Evolutionary conservation across 2,329 filamentous ascomycete genomes (phyloP).

Genomic region (Aspergillus sergii): DNA sequence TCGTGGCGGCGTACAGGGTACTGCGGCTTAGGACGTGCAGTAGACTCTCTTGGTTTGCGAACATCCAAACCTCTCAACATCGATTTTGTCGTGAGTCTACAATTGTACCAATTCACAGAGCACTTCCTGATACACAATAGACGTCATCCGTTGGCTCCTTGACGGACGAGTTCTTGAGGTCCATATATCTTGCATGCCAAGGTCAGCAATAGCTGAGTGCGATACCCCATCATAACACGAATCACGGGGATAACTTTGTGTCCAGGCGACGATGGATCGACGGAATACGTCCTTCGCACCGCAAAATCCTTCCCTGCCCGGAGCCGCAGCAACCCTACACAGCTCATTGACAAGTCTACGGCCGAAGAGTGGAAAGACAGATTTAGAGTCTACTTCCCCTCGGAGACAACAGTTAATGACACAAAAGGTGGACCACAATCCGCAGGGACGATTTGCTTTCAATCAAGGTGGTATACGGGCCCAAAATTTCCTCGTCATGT

Average conservation of each 20-base stretch:
- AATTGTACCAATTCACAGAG: not conserved
- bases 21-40: conserved; percentile 69
- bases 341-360: conserved; percentile 38
- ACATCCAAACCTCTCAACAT: conserved; percentile 62
- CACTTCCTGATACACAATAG: conserved; percentile 41
- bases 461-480: conserved; percentile 70
- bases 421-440: conserved; percentile 66
- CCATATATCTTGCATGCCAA: conserved; percentile 61
- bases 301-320: conserved; percentile 26
- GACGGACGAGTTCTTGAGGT: conserved; percentile 66
- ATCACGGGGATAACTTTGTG: conserved; percentile 5
- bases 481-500: conserved; percentile 70
- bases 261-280: conserved; percentile 50
- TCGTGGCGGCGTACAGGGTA: conserved; percentile 64
- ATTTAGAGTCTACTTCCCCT: conserved; percentile 81
- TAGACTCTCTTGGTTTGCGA: conserved; percentile 65
- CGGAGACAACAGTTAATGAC: conserved; percentile 64
- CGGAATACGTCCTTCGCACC: conserved; percentile 45
- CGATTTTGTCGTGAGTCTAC: conserved; percentile 67
- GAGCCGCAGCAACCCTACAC: conserved; percentile 45
- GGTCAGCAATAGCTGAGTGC: conserved; percentile 40
- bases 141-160: conserved; percentile 81
- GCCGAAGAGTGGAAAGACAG: conserved; percentile 50
- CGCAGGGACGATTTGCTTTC: conserved; percentile 83
- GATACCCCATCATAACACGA: conserved; percentile 1